These are phyloP conservation scores for Micractinium conductrix DNA, from an alignment of 139 green algal genomes.

Conservation along the genomic window DNA sequence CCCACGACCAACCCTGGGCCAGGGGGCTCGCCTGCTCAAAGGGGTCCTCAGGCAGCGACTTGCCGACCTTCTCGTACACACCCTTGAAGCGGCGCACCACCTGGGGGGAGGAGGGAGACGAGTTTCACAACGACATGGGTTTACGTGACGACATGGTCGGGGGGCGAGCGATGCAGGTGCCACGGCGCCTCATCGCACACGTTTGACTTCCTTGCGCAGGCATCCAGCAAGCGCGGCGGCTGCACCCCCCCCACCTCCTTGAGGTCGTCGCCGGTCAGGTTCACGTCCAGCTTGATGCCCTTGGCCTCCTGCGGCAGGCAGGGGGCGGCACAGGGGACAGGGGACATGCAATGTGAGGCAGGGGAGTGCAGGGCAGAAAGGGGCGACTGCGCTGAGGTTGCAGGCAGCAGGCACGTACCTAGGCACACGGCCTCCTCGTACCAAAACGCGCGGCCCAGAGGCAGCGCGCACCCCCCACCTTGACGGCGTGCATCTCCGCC, in stretches of 20 bases:
- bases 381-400: too few relatives aligned
- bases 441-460: neutral
- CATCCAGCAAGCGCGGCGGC: too few relatives aligned
- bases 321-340: neutral
- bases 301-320: slow-evolving; percentile 24
- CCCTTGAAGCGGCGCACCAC: slow-evolving; percentile 67
- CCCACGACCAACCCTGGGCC: neutral
- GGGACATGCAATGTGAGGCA: neutral
- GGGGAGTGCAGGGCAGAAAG: too few relatives aligned
- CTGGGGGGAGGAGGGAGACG: too few relatives aligned
- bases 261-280: slow-evolving; percentile 79
- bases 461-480: slow-evolving; percentile 40
- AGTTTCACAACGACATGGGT: too few relatives aligned
- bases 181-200: too few relatives aligned
- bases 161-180: too few relatives aligned
- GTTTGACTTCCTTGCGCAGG: too few relatives aligned
- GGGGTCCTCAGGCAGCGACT: slow-evolving; percentile 77
- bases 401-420: too few relatives aligned
- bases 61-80: slow-evolving; percentile 66
- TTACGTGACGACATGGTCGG: too few relatives aligned
- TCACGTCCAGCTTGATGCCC: slow-evolving; percentile 75
- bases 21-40: slow-evolving; percentile 69
- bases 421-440: too few relatives aligned
- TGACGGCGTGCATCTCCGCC: slow-evolving; percentile 74
- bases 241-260: slow-evolving; percentile 75